Percentiles rank a stretch among this genome's conserved stretches.
phyloP scores from a whole-genome alignment of 1,284 basidiomycete species.

The Pascua guehoae region DNA sequence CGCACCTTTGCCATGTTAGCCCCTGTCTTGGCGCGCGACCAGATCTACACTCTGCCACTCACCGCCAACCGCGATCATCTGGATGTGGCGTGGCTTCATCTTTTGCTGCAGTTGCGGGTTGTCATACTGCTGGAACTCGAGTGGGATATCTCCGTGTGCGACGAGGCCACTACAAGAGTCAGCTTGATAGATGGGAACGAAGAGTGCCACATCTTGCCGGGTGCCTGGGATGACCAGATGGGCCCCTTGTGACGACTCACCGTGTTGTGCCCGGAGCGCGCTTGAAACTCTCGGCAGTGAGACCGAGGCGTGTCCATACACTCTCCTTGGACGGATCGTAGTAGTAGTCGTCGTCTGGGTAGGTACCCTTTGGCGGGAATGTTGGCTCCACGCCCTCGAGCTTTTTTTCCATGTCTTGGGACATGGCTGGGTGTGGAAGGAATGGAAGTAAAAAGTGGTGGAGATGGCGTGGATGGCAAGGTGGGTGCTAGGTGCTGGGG shows the following conservation, averaged over 20 bases:
- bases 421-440: too few species aligned
- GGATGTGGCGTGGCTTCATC: slow-evolving; percentile 47
- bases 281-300: slow-evolving; percentile 49
- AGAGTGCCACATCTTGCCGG: neutral
- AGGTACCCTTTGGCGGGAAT: too few species aligned
- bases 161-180: slow-evolving; percentile 26
- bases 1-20: slow-evolving; percentile 19
- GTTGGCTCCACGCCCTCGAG: too few species aligned
- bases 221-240: neutral
- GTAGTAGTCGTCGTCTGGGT: slow-evolving; percentile 15
- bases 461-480: too few species aligned
- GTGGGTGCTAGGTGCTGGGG: too few species aligned
- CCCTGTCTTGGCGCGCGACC: neutral
- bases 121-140: slow-evolving; percentile 29
- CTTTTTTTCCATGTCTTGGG: too few species aligned
- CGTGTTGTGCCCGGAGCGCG: slow-evolving; percentile 48
- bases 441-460: too few species aligned
- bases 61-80: slow-evolving; percentile 52
- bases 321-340: slow-evolving; percentile 50
- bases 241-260: slow-evolving; percentile 14
- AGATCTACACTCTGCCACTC: neutral
- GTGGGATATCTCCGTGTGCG: slow-evolving; percentile 33
- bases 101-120: slow-evolving; percentile 48
- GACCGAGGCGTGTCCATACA: slow-evolving; percentile 44
- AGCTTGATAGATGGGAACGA: neutral